These are phyloP conservation scores for Dictyostelium capitatum DNA, from an alignment of 78 protist genomes.

Conservation along the genomic window DNA sequence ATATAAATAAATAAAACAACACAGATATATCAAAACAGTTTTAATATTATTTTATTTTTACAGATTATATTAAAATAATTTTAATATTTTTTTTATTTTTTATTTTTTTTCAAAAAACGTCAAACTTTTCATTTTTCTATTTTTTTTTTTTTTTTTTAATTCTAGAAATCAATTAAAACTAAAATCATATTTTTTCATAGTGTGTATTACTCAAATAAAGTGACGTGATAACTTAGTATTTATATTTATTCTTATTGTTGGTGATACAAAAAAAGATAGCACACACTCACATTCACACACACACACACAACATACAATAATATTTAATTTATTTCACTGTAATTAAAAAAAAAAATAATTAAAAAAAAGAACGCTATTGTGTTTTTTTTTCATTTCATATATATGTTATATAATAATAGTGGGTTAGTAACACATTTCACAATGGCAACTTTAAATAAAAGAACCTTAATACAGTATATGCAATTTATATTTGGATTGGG, in stretches of 20 bases:
- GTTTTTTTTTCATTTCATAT: too few relatives aligned
- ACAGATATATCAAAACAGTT: too few relatives aligned
- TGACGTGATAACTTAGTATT: neutral
- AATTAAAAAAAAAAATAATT: neutral
- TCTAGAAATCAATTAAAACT: neutral
- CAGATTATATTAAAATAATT: too few relatives aligned
- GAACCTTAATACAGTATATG: conserved; percentile 2
- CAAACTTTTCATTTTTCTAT: too few relatives aligned
- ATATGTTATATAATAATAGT: conserved; percentile 18
- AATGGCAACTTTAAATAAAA: conserved; percentile 19
- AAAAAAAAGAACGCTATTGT: neutral
- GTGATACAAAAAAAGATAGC: neutral
- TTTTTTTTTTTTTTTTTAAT: neutral
- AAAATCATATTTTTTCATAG: neutral
- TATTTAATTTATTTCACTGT: neutral
- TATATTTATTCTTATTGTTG: too few relatives aligned
- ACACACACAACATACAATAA: neutral
- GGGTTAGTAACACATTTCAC: neutral
- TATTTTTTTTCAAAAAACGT: too few relatives aligned
- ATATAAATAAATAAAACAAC: neutral
- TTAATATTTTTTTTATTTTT: neutral
- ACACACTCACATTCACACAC: neutral
- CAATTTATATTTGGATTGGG: conserved; percentile 16
- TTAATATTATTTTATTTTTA: too few relatives aligned
- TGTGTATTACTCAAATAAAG: neutral